Evolutionary conservation across 1,139 yeast species (phyloP), one percentile per base, ranked within the genome.

Genomic region (Blastobotrys elegans): DNA sequence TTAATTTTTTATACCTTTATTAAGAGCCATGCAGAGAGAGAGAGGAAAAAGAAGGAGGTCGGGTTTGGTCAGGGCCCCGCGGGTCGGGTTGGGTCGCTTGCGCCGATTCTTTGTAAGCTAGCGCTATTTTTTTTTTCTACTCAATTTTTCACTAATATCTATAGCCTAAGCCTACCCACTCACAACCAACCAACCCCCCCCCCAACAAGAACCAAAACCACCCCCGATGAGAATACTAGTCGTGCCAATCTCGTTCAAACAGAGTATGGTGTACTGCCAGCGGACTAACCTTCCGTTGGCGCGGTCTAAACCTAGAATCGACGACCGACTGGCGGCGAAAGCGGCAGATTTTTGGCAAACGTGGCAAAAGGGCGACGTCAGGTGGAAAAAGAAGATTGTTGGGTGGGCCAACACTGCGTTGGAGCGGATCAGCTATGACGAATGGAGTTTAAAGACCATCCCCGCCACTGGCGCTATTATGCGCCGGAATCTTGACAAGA

Each of bases 341-440:
- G 79, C 79, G 14, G 67, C 75, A 24, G 68, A 68, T 46, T 60
- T 72, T 3, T 82, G 88, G 75, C 55, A 58, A 20, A 63, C 62
- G 21, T 62, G 77, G 62, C 67, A 64, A 43, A 55, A 57, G 11
- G 72, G 79, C 4, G 70, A 71, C 8, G 70, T 68, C 40, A 60
- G 64, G 20, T 66, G 71, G 58, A 75, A 76, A 56, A 65, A 67
- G 54, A 64, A 61, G 41, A 68, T 77, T 33, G 79, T 76, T 4
- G 45, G 58, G 5, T 65, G 63, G 58, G 69, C 73, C 10, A 68
- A 70, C 34, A 57, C 56, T 43, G 66, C 74, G 35, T 52, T 77
- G 53, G 74, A 73, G 48, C 63, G 67, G 29, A 68, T 75, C 17
- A 73, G 79, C 11, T 78, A 79, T 73, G 72, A 72, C 42, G 84